A percentile compares a stretch with the other conserved stretches of the same genome.
Conservation (phyloP, 305 asterid genomes). For the Fraxinus greggii region DNA sequence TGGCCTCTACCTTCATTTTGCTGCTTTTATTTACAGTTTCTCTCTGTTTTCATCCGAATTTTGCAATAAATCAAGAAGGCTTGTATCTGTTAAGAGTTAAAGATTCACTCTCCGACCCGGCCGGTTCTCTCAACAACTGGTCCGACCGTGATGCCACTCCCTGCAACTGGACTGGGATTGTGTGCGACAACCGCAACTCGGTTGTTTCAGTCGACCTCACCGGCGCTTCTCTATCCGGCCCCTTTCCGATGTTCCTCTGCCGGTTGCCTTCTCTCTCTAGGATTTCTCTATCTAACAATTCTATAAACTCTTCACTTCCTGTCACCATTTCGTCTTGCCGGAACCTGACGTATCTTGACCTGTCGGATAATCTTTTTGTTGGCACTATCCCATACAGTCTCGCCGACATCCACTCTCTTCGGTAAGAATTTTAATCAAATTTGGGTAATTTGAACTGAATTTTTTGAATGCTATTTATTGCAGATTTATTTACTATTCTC, state of each 20-base stretch:
- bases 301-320: conserved; percentile 58
- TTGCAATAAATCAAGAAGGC: conserved; percentile 60
- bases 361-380: conserved; percentile 53
- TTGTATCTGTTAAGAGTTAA: conserved; percentile 37
- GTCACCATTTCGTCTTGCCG: conserved; percentile 52
- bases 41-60: conserved; percentile 5
- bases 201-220: conserved; percentile 50
- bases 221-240: conserved; percentile 49
- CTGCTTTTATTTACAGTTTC: conserved; percentile 20
- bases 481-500: neutral
- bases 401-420: conserved; percentile 56
- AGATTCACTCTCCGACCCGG: conserved; percentile 48
- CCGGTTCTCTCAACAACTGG: conserved; percentile 53
- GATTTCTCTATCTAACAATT: conserved; percentile 46
- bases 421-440: conserved; percentile 34
- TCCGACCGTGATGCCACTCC: conserved; percentile 50
- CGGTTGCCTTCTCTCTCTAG: conserved; percentile 46
- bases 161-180: conserved; percentile 79
- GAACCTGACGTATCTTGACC: conserved; percentile 53
- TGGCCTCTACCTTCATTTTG: conserved; percentile 4
- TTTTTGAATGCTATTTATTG: neutral
- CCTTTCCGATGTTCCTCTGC: conserved; percentile 59
- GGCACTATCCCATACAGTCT: conserved; percentile 63
- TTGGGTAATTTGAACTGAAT: neutral
- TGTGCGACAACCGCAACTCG: conserved; percentile 38